Conservation (phyloP, 2,329 filamentous ascomycete species). For the Paramyrothecium roridum region DNA sequence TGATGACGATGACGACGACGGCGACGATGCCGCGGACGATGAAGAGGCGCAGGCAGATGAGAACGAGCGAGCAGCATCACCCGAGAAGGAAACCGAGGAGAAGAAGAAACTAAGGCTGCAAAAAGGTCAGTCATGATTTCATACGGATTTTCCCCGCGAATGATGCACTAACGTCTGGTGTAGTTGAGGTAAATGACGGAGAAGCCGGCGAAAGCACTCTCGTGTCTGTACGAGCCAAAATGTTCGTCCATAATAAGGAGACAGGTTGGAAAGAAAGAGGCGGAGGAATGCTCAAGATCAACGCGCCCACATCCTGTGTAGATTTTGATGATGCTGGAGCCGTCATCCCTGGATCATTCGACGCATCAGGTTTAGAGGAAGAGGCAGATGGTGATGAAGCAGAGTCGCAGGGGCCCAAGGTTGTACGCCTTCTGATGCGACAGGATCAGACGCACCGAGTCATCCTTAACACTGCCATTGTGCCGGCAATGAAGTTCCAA, state of each 20-base stretch:
- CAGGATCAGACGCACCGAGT: constrained; percentile 87
- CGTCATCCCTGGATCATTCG: constrained; percentile 51
- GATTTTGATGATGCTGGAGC: constrained; percentile 50
- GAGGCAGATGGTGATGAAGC: constrained; percentile 22
- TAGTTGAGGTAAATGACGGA: constrained; percentile 75
- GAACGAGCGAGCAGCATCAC: constrained; percentile 39
- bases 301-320: constrained; percentile 60
- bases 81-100: constrained; percentile 56
- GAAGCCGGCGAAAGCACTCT: constrained; percentile 79
- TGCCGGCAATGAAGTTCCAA: constrained; percentile 76
- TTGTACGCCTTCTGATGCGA: constrained; percentile 79
- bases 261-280: constrained; percentile 88
- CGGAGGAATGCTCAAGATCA: constrained; percentile 79
- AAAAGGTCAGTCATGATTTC: constrained; percentile 55
- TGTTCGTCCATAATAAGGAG: constrained; percentile 73
- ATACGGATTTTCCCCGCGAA: not conserved
- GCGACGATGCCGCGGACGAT: constrained; percentile 33
- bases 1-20: constrained; percentile 51
- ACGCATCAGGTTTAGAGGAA: constrained; percentile 48
- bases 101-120: constrained; percentile 66
- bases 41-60: constrained; percentile 42
- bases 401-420: constrained; percentile 32
- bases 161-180: constrained; percentile 18
- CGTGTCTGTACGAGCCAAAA: constrained; percentile 74
- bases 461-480: constrained; percentile 79